Evolutionary conservation across 805 yeast genomes (phyloP).

Genomic region (Nakazawaea ambrosiae): DNA sequence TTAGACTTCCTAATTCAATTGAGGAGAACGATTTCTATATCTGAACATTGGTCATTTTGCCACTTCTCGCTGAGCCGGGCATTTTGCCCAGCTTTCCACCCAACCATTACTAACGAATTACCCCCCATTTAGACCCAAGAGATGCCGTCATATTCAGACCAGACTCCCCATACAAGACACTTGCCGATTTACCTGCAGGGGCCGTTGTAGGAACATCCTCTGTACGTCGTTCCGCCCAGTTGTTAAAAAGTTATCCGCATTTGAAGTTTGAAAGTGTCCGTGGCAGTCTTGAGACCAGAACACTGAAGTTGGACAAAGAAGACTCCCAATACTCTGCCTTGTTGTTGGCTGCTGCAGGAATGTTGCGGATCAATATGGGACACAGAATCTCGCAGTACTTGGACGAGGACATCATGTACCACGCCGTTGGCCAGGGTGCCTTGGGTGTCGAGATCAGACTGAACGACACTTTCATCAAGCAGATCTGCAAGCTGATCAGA

Average conservation of each 20-base stretch:
- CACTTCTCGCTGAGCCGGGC: too few species aligned
- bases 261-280: constrained; percentile 78
- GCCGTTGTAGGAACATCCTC: constrained; percentile 92
- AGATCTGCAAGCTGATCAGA: constrained; percentile 57
- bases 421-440: constrained; percentile 99
- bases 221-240: constrained; percentile 87
- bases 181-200: constrained; percentile 77
- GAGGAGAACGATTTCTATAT: constrained; percentile 21
- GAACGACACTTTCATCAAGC: constrained; percentile 51
- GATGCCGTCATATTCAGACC: constrained; percentile 80
- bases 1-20: constrained; percentile 29
- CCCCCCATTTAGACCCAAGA: constrained; percentile 76
- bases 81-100: too few species aligned
- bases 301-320: constrained; percentile 71
- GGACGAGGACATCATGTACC: constrained; percentile 74
- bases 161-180: constrained; percentile 53
- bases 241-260: constrained; percentile 69
- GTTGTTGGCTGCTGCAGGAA: constrained; percentile 89
- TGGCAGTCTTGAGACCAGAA: constrained; percentile 77
- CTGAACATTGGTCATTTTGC: too few species aligned
- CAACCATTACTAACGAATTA: constrained; percentile 8
- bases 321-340: constrained; percentile 62
- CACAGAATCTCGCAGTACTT: constrained; percentile 68
- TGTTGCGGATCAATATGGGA: constrained; percentile 65
- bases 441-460: constrained; percentile 84